Base-by-base conservation (phyloP, 139 green algal species). In the Coelastrella sp. region DNA sequence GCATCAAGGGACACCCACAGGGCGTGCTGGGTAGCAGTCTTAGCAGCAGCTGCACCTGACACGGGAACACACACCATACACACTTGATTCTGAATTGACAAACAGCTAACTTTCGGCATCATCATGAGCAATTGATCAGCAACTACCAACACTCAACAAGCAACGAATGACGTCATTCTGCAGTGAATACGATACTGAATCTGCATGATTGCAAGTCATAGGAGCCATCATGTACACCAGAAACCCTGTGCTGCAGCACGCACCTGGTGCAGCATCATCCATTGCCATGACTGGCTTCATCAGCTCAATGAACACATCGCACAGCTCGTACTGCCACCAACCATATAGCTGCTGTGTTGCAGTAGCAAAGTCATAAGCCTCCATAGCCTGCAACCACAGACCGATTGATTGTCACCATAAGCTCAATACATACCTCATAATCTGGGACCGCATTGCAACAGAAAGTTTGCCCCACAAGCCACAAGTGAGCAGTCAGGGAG, bases 251-350 rank as follows among this genome's bases (percentile, higher is more conserved):
- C 73, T 63, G 79, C 80, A 87, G 80, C n/a, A 88, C 85, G 79
- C 84, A 66, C 66, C 80, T 24, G 27, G 73, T 83, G 63, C 63
- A 61, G 85, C 76, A 57, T 94, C 92, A 76, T 92, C 90, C 25
- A 78, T 49, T 11, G 87, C 76, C 92, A 98, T 95, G 60, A 97
- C 92, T 3, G 96, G 96, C 95, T 99, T 99, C 91, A 97, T 95
- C 35, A 99, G 91, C 95, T 99, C 98, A 85, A 99, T 99, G 95
- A 98, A 99, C 66, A 99, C 97, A 90, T 99, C 98, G 93, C 98
- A 99, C 85, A 99, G 88, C 73, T 99, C 94, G 91, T 99, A 99
- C 95, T 99, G 97, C 97, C 94, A 96, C 87, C 97, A 99, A 61
- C 86, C 87, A 93, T 99, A 99, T 27, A 98, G 35, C 15, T 92